Evolutionary conservation across 352 stramenopile species (phyloP), one percentile per base, ranked within the genome.

Genomic region (Thraustotheca clavata): DNA sequence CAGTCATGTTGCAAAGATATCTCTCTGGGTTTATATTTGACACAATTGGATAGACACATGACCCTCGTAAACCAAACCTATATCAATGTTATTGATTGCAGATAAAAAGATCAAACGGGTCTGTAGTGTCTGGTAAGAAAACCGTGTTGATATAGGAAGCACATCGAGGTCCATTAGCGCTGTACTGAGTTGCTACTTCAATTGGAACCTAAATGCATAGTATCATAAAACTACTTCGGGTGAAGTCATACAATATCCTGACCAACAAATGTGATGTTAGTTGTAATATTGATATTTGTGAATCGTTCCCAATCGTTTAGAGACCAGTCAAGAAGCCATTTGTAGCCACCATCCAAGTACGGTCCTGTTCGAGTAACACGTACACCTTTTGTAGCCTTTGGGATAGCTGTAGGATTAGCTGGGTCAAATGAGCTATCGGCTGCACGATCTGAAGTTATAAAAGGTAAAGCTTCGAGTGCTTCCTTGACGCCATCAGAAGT

Each of bases 261-360:
- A 2, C 74, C 86, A 11, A 89, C 73, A 1, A 76, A 62, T 3
- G 71, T 75, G 6, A 77, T 75, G 60, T 89, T 67, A 35, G 88
- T 76, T 3, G 71, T 76, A 47, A 91, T 81, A 22, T 74, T 69
- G 0, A 91, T 34, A n/a, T 89, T 75, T 4, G 80, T 77, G 48
- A 91, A 91, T 24, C 79, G 77, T 12, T 77, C 55, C 55, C 87
- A 89, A 69, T 91, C 80, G 18, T 84, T 76, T 27, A 91, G 71
- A 0, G 80, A 77, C 83, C 83, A 91, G 33, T 83, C 77, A 0
- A 91, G 69, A 3, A 76, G 75, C 83, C 83, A 91, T 0, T 68
- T 86, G 55, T 91, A 75, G 0, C 83, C 83, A 18, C 83, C 83
- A 38, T 91, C 83, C 1, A 87, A 61, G 52, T 76, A 84, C 7